Evolutionary conservation across 1,139 yeast genomes (phyloP).

Genomic region (Zygosaccharomyces pseudobailii): DNA sequence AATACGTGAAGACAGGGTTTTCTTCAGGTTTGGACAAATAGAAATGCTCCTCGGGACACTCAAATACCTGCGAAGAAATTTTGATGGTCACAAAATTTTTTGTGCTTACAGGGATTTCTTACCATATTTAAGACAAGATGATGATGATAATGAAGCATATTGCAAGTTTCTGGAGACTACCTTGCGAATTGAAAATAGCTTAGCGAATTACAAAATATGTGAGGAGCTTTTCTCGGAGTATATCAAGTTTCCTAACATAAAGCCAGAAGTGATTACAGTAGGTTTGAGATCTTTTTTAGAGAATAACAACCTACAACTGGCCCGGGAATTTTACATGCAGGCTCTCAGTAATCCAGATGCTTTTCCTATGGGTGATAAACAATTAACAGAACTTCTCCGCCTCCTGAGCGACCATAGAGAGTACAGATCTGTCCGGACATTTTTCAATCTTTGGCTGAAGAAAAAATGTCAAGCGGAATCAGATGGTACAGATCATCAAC

Average conservation of each 20-base stretch:
- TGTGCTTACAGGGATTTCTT: slow-evolving; percentile 10
- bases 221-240: slow-evolving; percentile 28
- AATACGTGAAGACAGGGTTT: slow-evolving; percentile 6
- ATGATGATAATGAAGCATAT: slow-evolving; percentile 4
- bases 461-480: slow-evolving; percentile 10
- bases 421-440: slow-evolving; percentile 18
- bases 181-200: slow-evolving; percentile 17
- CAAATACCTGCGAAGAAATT: slow-evolving; percentile 9
- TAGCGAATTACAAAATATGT: slow-evolving; percentile 22
- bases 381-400: slow-evolving; percentile 17
- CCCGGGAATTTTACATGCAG: slow-evolving; percentile 32
- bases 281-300: slow-evolving; percentile 30
- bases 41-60: slow-evolving; percentile 15
- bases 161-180: slow-evolving; percentile 16
- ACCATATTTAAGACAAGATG: slow-evolving; percentile 7
- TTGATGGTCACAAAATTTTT: slow-evolving; percentile 24
- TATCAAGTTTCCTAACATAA: slow-evolving; percentile 21
- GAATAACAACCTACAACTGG: slow-evolving; percentile 27
- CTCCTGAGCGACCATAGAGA: slow-evolving; percentile 20
- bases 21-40: slow-evolving; percentile 21
- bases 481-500: slow-evolving; percentile 4
- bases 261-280: slow-evolving; percentile 19
- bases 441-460: slow-evolving; percentile 25
- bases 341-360: slow-evolving; percentile 28
- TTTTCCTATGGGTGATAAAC: slow-evolving; percentile 21